Evolutionary conservation across 176 grass and related monocot species (phyloP).

Genomic region (Rhynchospora tenuis): DNA sequence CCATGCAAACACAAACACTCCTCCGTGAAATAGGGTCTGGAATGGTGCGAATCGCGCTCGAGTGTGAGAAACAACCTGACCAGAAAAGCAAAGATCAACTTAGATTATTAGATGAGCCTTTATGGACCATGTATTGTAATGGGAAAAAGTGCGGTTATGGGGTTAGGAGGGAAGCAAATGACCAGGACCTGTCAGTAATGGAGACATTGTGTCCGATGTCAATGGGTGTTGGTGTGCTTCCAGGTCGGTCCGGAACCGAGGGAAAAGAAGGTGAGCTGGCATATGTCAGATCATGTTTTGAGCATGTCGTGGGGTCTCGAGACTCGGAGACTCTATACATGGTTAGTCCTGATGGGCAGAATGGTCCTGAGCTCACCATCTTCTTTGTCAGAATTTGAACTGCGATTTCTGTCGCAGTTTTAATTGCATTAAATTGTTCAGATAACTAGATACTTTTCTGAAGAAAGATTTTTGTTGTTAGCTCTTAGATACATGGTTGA

Average conservation of each 20-base stretch:
- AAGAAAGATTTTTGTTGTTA: conserved; percentile 7
- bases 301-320: conserved; percentile 56
- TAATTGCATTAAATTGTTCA: neutral
- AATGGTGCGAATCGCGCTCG: conserved; percentile 59
- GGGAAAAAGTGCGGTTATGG: conserved; percentile 57
- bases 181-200: conserved; percentile 58
- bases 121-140: conserved; percentile 86
- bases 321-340: conserved; percentile 89
- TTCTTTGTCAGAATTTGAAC: conserved; percentile 71
- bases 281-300: conserved; percentile 77
- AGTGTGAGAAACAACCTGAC: conserved; percentile 49
- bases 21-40: conserved; percentile 64
- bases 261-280: conserved; percentile 58
- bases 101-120: conserved; percentile 54
- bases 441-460: conserved; percentile 3
- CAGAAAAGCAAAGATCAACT: neutral
- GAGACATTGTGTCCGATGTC: conserved; percentile 60
- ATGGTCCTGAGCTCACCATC: conserved; percentile 71
- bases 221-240: conserved; percentile 78
- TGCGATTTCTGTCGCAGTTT: neutral
- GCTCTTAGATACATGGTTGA: neutral
- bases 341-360: conserved; percentile 51
- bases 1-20: conserved; percentile 61
- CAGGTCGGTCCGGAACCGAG: conserved; percentile 24
- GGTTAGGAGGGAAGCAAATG: conserved; percentile 40